A percentile compares a stretch with the other conserved stretches of the same genome.
phyloP scores from a whole-genome alignment of 331 rosid genomes.

The Telfairia occidentalis region DNA sequence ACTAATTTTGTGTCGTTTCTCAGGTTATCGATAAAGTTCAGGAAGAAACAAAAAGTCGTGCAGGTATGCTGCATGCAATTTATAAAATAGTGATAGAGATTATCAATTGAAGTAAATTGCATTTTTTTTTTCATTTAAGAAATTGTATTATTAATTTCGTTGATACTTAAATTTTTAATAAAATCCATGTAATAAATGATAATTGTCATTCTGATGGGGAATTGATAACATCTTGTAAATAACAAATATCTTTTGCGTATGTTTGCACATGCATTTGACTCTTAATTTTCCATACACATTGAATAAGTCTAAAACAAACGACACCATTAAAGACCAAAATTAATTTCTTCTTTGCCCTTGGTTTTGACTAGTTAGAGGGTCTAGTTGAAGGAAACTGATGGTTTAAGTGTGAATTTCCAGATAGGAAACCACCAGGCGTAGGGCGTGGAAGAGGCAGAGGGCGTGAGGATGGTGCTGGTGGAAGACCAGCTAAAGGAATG shows the following conservation, averaged over 20 bases:
- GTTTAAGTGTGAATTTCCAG: conserved; percentile 21
- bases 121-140: background rate
- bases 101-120: background rate
- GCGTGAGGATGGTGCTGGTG: conserved; percentile 74
- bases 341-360: background rate
- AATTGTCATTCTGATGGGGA: too few species aligned
- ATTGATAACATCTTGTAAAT: background rate
- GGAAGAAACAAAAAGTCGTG: conserved; percentile 55
- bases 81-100: background rate
- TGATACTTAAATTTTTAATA: background rate
- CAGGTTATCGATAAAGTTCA: conserved; percentile 62
- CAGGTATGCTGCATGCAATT: conserved; percentile 29
- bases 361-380: background rate
- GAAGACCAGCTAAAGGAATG: conserved; percentile 70
- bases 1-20: conserved; percentile 1
- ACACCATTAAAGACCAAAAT: background rate
- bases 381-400: background rate
- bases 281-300: background rate
- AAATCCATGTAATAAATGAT: background rate
- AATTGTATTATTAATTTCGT: background rate
- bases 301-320: background rate
- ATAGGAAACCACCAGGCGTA: conserved; percentile 92
- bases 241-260: background rate
- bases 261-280: background rate
- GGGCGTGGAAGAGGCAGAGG: conserved; percentile 99